A percentile compares a stretch with the other conserved stretches of the same genome.
phyloP scores from a whole-genome alignment of 2,329 filamentous ascomycete species.

The Cladorrhinum sp. region DNA sequence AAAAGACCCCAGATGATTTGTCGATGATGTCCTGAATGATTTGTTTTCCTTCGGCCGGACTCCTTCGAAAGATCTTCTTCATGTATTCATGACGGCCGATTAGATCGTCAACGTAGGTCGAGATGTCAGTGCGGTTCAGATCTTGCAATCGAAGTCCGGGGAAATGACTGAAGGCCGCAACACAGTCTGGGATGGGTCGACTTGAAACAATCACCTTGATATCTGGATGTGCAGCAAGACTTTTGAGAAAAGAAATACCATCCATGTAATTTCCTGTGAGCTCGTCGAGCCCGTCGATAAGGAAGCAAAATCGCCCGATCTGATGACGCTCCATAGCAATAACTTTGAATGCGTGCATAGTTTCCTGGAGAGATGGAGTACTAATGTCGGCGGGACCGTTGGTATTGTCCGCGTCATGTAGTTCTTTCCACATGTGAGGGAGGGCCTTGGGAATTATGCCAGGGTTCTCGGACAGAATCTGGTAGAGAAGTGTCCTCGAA shows the following conservation, averaged over 20 bases:
- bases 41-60: background rate
- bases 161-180: background rate
- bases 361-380: no score
- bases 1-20: slow-evolving; percentile 21
- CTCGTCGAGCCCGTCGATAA: slow-evolving; percentile 27
- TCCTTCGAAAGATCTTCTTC: background rate
- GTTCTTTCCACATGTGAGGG: slow-evolving; percentile 15
- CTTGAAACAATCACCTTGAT: slow-evolving; percentile 17
- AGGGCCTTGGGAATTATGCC: slow-evolving; percentile 17
- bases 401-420: background rate
- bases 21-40: background rate
- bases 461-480: slow-evolving; percentile 20
- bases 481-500: slow-evolving; percentile 22
- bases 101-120: slow-evolving; percentile 4
- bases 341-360: no score
- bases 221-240: slow-evolving; percentile 1
- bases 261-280: slow-evolving; percentile 10
- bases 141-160: slow-evolving; percentile 9
- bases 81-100: slow-evolving; percentile 9
- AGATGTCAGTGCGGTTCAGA: slow-evolving; percentile 8
- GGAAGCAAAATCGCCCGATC: slow-evolving; percentile 16
- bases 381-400: background rate
- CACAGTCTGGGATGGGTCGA: slow-evolving; percentile 12
- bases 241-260: slow-evolving; percentile 4
- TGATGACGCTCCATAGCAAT: no score